phyloP scores from a whole-genome alignment of 306 rosid species.

The Canavalia gladiata region DNA sequence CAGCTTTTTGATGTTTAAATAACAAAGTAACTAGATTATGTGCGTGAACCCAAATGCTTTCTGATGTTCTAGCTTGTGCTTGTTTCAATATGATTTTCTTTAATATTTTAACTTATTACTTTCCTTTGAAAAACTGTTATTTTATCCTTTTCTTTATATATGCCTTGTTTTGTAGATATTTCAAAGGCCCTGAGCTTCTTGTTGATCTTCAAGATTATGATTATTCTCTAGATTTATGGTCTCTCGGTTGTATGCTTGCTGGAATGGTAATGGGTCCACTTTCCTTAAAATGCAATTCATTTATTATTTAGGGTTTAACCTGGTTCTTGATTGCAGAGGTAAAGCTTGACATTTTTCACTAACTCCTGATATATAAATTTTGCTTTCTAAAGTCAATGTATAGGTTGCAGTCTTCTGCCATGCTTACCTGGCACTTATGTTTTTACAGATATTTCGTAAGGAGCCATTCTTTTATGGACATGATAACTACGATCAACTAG shows the following conservation, averaged over 20 bases:
- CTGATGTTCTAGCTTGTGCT: background rate
- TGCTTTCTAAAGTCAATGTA: constrained; percentile 35
- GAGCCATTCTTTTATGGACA: constrained; percentile 98
- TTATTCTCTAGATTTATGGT: constrained; percentile 91
- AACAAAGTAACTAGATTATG: background rate
- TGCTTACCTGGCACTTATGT: constrained; percentile 58
- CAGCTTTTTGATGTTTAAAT: constrained; percentile 3
- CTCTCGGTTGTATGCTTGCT: constrained; percentile 97
- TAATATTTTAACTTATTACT: constrained; percentile 1
- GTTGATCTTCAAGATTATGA: constrained; percentile 98
- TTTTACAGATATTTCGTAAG: constrained; percentile 84
- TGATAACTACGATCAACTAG: constrained; percentile 92
- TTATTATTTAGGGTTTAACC: background rate
- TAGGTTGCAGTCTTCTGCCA: constrained; percentile 42
- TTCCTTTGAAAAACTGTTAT: constrained; percentile 12
- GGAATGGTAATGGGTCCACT: constrained; percentile 80
- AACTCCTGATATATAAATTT: constrained; percentile 5
- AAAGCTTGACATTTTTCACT: constrained; percentile 23
- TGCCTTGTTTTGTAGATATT: constrained; percentile 69
- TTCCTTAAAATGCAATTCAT: background rate
- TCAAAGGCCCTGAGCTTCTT: constrained; percentile 97
- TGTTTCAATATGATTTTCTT: constrained; percentile 11
- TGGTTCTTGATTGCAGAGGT: constrained; percentile 21
- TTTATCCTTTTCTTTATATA: constrained; percentile 3
- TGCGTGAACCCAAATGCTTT: background rate